Base-by-base conservation (phyloP, 73 alveolate genomes). In the Urostyla sp. region DNA sequence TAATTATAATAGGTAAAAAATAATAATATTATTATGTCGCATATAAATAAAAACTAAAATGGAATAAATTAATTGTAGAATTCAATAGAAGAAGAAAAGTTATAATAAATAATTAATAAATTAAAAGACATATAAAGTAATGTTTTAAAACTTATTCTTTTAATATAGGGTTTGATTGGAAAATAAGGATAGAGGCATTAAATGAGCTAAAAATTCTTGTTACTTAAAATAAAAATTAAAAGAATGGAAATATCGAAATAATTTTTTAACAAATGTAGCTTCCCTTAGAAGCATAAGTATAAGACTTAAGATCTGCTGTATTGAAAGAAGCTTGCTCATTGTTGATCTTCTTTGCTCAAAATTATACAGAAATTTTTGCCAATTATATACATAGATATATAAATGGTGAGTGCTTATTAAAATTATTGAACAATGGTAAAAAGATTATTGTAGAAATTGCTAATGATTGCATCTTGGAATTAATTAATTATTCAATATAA, bases 281-380 rank as follows among this genome's bases (percentile, higher is more conserved):
- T 16, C 60, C 79, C 4, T 21, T 63, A 6, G 31, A 63, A 43
- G 2, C 24, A 13, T 63, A 63, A 31, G 27, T 63, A 6, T 28
- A 43, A 3, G 79, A 63, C 44, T 24, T 63, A 24, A 63, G 79
- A 38, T 63, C 79, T 16, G 44, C 79, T 5, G 79, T 63, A 4
- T 43, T 63, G 79, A 63, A 63, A 40, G 79, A 63, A 23, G 79
- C 79, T 8, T 63, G 79, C 79, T 10, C 27, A 1, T 21, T 63
- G 21, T 23, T 63, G 60, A 63, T 40, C 5, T 40, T 13, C 26
- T 63, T 63, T 23, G 59, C 79, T 27, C 21, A 63, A 8, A 5
- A 63, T 27, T 63, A 38, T 23, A 45, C 79, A 28, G 5, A 63
- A 4, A 45, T 43, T 18, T 63, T 63, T 38, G 58, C 23, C 21